phyloP scores from a whole-genome alignment of 257 asterid species.

The Coffea canephora region DNA sequence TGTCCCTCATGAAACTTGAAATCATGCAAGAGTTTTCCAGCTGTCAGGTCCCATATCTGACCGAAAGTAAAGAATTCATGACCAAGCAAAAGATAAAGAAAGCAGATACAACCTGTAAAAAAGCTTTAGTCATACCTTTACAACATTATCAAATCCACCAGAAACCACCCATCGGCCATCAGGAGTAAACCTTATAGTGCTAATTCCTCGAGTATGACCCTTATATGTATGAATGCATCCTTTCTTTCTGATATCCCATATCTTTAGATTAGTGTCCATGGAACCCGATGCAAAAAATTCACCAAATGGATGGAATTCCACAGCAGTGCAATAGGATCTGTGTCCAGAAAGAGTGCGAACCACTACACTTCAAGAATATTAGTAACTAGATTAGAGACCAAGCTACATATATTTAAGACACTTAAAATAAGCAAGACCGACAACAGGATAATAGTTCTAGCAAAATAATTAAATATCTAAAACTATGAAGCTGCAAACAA shows the following conservation, averaged over 20 bases:
- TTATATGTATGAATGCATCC: slow-evolving; percentile 96
- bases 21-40: slow-evolving; percentile 97
- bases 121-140: slow-evolving; percentile 58
- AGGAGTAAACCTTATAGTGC: slow-evolving; percentile 87
- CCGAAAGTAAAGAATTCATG: slow-evolving; percentile 25
- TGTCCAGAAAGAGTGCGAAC: slow-evolving; percentile 97
- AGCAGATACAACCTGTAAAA: neutral
- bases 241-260: slow-evolving; percentile 99
- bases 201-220: slow-evolving; percentile 96
- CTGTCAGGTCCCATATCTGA: slow-evolving; percentile 99
- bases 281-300: slow-evolving; percentile 99
- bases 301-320: slow-evolving; percentile 97
- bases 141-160: slow-evolving; percentile 94
- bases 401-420: neutral
- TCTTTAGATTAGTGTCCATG: slow-evolving; percentile 92
- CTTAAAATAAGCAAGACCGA: neutral
- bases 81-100: slow-evolving; percentile 14
- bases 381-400: slow-evolving; percentile 35
- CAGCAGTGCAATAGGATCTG: slow-evolving; percentile 96
- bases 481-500: neutral
- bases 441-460: neutral
- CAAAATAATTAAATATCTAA: neutral
- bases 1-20: slow-evolving; percentile 95
- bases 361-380: slow-evolving; percentile 67
- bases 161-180: slow-evolving; percentile 99